Conservation (phyloP, 345 rosid species). For the Pistacia atlantica region DNA sequence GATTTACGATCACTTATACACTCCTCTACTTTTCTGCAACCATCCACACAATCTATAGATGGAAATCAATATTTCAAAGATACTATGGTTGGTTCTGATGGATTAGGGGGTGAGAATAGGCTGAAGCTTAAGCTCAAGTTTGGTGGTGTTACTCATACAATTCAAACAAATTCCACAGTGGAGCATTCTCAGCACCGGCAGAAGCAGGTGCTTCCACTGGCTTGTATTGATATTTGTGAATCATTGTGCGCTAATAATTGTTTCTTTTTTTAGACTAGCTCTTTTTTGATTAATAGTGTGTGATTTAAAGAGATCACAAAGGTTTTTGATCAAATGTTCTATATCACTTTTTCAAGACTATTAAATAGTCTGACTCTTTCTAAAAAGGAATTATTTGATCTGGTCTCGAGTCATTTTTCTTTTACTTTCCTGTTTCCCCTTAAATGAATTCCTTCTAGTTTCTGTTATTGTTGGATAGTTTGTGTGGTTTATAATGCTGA, state of each 20-base stretch:
- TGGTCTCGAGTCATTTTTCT: neutral
- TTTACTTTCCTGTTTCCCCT: neutral
- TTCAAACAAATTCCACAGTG: slow-evolving; percentile 45
- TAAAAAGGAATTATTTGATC: slow-evolving; percentile 5
- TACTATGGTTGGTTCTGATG: slow-evolving; percentile 31
- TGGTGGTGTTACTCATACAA: slow-evolving; percentile 54
- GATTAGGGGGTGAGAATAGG: slow-evolving; percentile 44
- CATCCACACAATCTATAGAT: slow-evolving; percentile 28
- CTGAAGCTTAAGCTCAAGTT: slow-evolving; percentile 69
- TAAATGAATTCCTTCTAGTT: neutral
- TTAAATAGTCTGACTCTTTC: slow-evolving; percentile 3
- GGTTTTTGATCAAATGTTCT: neutral
- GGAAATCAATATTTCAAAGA: slow-evolving; percentile 32
- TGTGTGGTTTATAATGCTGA: neutral
- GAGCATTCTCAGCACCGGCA: slow-evolving; percentile 30
- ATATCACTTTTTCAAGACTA: neutral
- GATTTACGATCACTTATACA: slow-evolving; percentile 25
- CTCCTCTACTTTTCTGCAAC: slow-evolving; percentile 29
- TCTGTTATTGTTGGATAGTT: neutral
- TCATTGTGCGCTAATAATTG: neutral
- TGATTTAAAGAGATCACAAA: neutral
- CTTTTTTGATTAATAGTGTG: neutral
- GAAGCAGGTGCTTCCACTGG: slow-evolving; percentile 14
- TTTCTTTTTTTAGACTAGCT: neutral
- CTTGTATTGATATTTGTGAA: slow-evolving; percentile 8